These are phyloP conservation scores for Trichocomaceae sp. DNA, from an alignment of 2,329 filamentous ascomycete genomes.

Conservation along the genomic window DNA sequence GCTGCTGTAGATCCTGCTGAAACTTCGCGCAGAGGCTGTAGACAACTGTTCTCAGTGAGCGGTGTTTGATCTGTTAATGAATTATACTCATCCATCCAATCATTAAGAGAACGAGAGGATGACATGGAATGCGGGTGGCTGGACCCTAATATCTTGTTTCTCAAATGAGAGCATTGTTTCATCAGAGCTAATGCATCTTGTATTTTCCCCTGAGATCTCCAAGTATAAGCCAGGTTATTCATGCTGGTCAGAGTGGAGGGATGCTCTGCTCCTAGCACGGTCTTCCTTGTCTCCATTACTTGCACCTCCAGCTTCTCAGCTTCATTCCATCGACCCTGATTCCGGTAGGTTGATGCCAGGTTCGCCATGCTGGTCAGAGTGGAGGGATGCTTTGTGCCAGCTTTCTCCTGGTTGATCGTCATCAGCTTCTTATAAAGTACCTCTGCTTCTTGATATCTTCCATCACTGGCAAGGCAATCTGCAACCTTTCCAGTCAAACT, in stretches of 20 bases:
- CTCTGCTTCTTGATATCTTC: conserved; percentile 17
- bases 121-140: neutral
- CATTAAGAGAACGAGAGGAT: neutral
- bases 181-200: neutral
- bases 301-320: conserved; percentile 17
- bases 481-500: conserved; percentile 3
- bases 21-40: neutral
- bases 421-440: neutral
- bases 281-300: conserved; percentile 15
- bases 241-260: conserved; percentile 20
- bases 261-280: conserved; percentile 19
- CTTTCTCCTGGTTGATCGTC: neutral
- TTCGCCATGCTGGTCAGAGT: conserved; percentile 18
- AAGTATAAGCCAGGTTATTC: conserved; percentile 14
- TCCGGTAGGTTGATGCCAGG: conserved; percentile 10
- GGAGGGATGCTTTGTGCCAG: conserved; percentile 17
- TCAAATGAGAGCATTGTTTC: conserved; percentile 1
- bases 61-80: neutral
- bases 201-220: conserved; percentile 2
- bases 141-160: neutral
- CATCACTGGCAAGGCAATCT: conserved; percentile 13
- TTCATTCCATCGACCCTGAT: conserved; percentile 15
- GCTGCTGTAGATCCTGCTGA: conserved; percentile 7
- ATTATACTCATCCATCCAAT: conserved; percentile 3
- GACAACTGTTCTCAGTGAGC: conserved; percentile 1